Percentiles rank a stretch among this genome's conserved stretches.
Evolutionary conservation across 2,329 filamentous ascomycete genomes (phyloP).

Genomic region (Aspergillus fumigatus): DNA sequence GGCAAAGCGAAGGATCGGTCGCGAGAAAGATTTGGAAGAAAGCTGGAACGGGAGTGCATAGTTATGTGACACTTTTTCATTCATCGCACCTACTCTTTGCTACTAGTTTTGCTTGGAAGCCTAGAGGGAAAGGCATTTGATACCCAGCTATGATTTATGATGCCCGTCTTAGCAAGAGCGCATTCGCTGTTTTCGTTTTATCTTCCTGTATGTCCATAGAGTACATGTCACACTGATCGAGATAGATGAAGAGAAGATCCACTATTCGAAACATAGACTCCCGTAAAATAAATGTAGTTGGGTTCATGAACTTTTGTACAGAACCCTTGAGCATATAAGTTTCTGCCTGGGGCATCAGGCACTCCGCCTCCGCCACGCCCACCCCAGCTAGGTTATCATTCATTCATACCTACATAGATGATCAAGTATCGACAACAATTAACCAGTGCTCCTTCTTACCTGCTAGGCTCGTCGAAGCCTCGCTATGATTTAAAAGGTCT

Average conservation of each 20-base stretch:
- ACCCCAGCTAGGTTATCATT: neutral
- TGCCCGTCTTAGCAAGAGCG: neutral
- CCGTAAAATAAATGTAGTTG: neutral
- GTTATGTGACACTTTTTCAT: constrained; percentile 31
- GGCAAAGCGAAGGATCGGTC: constrained; percentile 31
- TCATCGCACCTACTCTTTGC: neutral
- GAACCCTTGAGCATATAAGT: neutral
- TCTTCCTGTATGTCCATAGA: neutral
- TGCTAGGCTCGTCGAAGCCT: constrained; percentile 4
- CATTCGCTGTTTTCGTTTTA: neutral
- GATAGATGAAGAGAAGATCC: neutral
- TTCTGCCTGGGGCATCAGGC: neutral
- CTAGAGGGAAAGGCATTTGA: constrained; percentile 1
- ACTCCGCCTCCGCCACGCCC: neutral
- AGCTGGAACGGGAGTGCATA: constrained; percentile 41
- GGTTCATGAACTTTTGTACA: neutral
- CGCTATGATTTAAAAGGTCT: constrained; percentile 27
- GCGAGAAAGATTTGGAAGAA: constrained; percentile 32
- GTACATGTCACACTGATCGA: neutral
- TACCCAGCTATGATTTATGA: constrained; percentile 6
- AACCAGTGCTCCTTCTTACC: constrained; percentile 18
- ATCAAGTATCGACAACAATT: neutral
- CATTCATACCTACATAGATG: neutral
- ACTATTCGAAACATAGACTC: neutral
- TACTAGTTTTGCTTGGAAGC: neutral